phyloP scores from a whole-genome alignment of 2,329 filamentous ascomycete genomes.

The Rhynchosporium graminicola region DNA sequence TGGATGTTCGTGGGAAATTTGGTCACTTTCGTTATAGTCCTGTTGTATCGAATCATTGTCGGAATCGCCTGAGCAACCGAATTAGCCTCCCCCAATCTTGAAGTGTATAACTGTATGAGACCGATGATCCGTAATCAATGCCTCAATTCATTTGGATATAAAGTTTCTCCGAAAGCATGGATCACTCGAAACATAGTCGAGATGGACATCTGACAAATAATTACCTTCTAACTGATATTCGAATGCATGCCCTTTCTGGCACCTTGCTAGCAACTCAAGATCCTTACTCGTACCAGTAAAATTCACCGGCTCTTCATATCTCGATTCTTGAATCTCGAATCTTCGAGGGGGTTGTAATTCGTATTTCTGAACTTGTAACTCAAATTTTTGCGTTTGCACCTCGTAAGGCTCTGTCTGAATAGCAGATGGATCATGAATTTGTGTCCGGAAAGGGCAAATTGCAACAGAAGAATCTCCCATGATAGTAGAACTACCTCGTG shows the following conservation, averaged over 20 bases:
- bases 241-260: conserved; percentile 18
- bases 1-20: not conserved
- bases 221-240: conserved; percentile 22
- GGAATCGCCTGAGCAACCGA: conserved; percentile 6
- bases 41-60: conserved; percentile 11
- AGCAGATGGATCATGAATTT: conserved; percentile 33
- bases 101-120: not conserved
- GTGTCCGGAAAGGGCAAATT: conserved; percentile 37
- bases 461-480: conserved; percentile 38
- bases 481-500: conserved; percentile 33
- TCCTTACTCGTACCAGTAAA: conserved; percentile 31
- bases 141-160: conserved; percentile 5
- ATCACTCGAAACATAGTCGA: not conserved
- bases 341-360: conserved; percentile 2
- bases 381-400: conserved; percentile 25
- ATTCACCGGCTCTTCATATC: conserved; percentile 27
- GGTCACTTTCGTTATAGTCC: conserved; percentile 9
- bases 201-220: conserved; percentile 1
- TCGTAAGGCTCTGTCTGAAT: conserved; percentile 32
- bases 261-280: conserved; percentile 30
- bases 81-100: conserved; percentile 8
- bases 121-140: conserved; percentile 1
- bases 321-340: conserved; percentile 10
- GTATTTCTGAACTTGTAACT: conserved; percentile 20
- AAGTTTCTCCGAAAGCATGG: conserved; percentile 7